Conservation (phyloP, 2,329 filamentous ascomycete species). For the Paraphaeosphaeria minitans region DNA sequence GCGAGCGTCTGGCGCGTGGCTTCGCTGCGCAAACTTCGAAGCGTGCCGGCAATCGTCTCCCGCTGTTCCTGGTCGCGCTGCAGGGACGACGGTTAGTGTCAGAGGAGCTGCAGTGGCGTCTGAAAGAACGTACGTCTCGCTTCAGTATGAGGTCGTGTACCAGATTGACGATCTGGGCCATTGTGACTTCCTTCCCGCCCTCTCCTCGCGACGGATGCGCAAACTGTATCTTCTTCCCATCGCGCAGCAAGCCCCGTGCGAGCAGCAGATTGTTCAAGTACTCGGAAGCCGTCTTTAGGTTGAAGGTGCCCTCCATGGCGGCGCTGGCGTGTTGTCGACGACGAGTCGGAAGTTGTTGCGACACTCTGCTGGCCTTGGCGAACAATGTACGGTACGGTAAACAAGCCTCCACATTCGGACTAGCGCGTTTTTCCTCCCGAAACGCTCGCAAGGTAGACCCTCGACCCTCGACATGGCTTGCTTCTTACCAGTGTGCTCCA, state of each 20-base stretch:
- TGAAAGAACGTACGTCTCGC: constrained; percentile 70
- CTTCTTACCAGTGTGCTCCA: no score
- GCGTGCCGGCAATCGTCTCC: constrained; percentile 78
- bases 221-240: constrained; percentile 80
- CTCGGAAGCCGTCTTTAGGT: constrained; percentile 64
- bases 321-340: constrained; percentile 1
- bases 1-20: constrained; percentile 74
- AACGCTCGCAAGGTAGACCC: background rate
- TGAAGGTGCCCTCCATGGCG: constrained; percentile 52
- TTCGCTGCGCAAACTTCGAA: constrained; percentile 77
- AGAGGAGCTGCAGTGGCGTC: background rate
- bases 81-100: constrained; percentile 16
- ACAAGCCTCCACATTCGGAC: constrained; percentile 10
- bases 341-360: background rate
- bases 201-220: constrained; percentile 69
- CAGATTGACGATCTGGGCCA: constrained; percentile 87
- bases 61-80: constrained; percentile 89
- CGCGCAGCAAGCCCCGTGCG: constrained; percentile 65
- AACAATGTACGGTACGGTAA: constrained; percentile 16
- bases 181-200: constrained; percentile 68
- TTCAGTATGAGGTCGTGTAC: constrained; percentile 91
- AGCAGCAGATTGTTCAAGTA: constrained; percentile 70
- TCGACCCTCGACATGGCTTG: background rate
- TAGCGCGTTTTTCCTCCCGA: background rate
- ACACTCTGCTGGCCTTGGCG: background rate